Conservation (phyloP, 441 rosid genomes). For the Erodium moschatum region DNA sequence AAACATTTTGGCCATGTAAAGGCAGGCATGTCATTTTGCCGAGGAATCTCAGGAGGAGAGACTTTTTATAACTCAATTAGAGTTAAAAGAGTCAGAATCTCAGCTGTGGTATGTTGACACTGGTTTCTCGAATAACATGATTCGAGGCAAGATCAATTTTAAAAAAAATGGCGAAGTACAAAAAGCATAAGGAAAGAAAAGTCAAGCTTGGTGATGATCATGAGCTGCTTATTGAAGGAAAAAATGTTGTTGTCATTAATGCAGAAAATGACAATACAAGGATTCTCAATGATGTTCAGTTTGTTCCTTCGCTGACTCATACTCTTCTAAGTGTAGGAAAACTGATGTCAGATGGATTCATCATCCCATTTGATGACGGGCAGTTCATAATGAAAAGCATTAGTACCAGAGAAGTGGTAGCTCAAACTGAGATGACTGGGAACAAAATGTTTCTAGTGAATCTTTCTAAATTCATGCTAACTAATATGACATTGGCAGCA, state of each 20-base stretch:
- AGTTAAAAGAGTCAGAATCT: fast-evolving
- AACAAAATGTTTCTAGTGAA: not conserved
- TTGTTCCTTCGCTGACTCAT: not conserved
- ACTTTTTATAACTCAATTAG: not conserved
- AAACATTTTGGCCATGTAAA: not conserved
- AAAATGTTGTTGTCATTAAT: not conserved
- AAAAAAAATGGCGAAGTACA: not conserved
- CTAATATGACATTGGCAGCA: not conserved
- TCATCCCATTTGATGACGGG: not conserved
- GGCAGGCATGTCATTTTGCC: not conserved
- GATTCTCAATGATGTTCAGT: not conserved
- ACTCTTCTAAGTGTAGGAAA: not conserved
- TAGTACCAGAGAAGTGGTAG: not conserved
- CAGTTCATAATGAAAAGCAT: not conserved
- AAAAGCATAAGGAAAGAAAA: not conserved
- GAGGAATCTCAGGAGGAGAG: not conserved
- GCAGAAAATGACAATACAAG: not conserved
- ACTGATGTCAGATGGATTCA: not conserved
- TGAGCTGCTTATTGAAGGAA: not conserved
- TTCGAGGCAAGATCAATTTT: not conserved
- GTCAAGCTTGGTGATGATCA: not conserved
- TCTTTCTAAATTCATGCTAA: not conserved
- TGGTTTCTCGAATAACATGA: not conserved
- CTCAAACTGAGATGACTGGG: not conserved
- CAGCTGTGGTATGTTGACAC: not conserved